These are phyloP conservation scores for Zalaria obscura DNA, from an alignment of 2,329 filamentous ascomycete genomes.

Conservation along the genomic window DNA sequence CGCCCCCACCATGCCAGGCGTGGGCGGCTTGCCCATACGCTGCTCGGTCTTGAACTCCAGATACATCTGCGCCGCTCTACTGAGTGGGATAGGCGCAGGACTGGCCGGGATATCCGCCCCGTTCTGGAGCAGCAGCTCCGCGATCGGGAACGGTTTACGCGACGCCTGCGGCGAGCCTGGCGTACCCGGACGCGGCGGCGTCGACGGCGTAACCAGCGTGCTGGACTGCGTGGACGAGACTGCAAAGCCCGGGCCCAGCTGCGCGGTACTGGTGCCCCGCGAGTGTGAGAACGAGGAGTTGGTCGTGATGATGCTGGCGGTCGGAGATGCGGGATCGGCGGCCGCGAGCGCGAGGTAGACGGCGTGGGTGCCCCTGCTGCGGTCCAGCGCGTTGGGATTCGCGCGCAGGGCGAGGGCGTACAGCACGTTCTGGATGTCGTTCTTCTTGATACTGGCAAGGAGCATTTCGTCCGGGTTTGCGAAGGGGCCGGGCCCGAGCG, in stretches of 20 bases:
- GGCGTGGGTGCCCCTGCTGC: slow-evolving; percentile 73
- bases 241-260: neutral
- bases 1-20: slow-evolving; percentile 5
- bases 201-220: slow-evolving; percentile 26
- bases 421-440: slow-evolving; percentile 85
- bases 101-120: slow-evolving; percentile 71
- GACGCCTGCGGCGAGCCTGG: slow-evolving; percentile 25
- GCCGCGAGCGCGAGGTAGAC: slow-evolving; percentile 85
- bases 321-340: slow-evolving; percentile 74
- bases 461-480: slow-evolving; percentile 73
- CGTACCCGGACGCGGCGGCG: slow-evolving; percentile 17
- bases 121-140: slow-evolving; percentile 85
- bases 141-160: slow-evolving; percentile 61
- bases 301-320: slow-evolving; percentile 16
- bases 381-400: slow-evolving; percentile 76
- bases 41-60: slow-evolving; percentile 59
- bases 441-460: slow-evolving; percentile 85
- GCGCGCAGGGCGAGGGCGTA: slow-evolving; percentile 77
- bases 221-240: slow-evolving; percentile 8
- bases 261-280: neutral
- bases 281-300: slow-evolving; percentile 36
- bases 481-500: slow-evolving; percentile 54
- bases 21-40: slow-evolving; percentile 18
- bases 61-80: slow-evolving; percentile 66
- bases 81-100: slow-evolving; percentile 71